Evolutionary conservation across 208 protist genomes (phyloP).

Genomic region (Naegleria lovaniensis): DNA sequence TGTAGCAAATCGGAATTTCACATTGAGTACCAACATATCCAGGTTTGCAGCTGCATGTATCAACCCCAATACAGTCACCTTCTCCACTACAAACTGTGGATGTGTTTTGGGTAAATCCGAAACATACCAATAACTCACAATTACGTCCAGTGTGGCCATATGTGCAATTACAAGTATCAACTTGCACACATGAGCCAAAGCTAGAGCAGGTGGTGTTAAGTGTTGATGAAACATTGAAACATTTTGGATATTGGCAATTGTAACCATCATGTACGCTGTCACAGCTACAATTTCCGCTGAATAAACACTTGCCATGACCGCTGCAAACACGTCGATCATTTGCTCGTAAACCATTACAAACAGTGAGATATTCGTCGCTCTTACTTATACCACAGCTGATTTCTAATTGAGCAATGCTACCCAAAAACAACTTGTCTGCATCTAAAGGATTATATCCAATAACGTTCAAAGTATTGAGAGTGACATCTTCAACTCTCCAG

Average conservation of each 20-base stretch:
- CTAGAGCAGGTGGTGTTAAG: background rate
- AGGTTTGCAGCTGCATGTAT: background rate
- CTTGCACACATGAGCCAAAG: background rate
- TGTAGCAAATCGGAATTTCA: background rate
- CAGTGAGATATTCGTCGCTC: background rate
- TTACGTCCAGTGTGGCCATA: background rate
- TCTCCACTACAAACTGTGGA: background rate
- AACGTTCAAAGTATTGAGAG: background rate
- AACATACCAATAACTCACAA: background rate
- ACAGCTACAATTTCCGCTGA: background rate
- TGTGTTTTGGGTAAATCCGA: background rate
- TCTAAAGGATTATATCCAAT: background rate
- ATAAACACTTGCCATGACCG: background rate
- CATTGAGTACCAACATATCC: background rate
- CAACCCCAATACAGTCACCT: background rate
- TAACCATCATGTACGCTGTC: background rate
- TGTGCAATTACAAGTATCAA: background rate
- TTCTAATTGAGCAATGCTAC: background rate
- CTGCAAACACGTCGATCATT: background rate
- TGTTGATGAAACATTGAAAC: background rate
- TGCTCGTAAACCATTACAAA: background rate
- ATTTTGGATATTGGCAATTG: background rate
- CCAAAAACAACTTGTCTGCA: background rate
- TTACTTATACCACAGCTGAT: background rate
- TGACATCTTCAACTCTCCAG: background rate